Base-by-base conservation (phyloP, 306 rosid genomes). In the Fragaria vesca region DNA sequence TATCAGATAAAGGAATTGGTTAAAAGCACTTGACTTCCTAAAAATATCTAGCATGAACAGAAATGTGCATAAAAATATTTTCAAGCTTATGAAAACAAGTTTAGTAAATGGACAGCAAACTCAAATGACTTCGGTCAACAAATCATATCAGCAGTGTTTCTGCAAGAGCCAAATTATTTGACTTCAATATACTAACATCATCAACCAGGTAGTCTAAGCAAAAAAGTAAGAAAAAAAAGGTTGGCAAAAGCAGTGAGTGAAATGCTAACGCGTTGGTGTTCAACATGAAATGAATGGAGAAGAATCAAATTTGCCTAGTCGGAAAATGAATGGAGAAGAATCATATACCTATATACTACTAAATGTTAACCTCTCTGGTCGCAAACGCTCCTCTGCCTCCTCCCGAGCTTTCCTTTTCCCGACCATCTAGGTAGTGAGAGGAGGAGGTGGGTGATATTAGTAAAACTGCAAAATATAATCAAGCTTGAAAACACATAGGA, bases 251-350 rank as follows among this genome's bases (percentile, higher is more conserved):
- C 24, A 12, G 52, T 5, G 26, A 82, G 68, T 48, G 26, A 74
- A 70, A 79, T 43, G 74, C 74, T 42, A 60, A 48, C 9, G 58
- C 13, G 54, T 69, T 48, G 55, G 69, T n/a, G 20, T 32, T 73
- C 74, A 40, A 68, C 5, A 43, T 40, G 66, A 52, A 69, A 66
- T 38, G 76, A 60, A 76, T 34, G 21, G 57, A 5, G 71, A 46
- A 70, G 80, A 83, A 78, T 74, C 70, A 78, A 8, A 78, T 51
- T 36, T 43, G 63, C 74, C 63, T 9, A 42, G 77, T 63, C 52
- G 84, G 77, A 81, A 70, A 71, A 8, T 24, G 24, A 24, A 24
- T 24, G 24, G 24, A 24, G 24, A 24, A 24, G 24, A 24, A 24
- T 24, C 24, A 24, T 24, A 24, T 24, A 24, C 24, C 24, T 24